Evolutionary conservation across 768 basidiomycete genomes (phyloP), one percentile per base, ranked within the genome.

Genomic region (Neoboletus subvelutipes): DNA sequence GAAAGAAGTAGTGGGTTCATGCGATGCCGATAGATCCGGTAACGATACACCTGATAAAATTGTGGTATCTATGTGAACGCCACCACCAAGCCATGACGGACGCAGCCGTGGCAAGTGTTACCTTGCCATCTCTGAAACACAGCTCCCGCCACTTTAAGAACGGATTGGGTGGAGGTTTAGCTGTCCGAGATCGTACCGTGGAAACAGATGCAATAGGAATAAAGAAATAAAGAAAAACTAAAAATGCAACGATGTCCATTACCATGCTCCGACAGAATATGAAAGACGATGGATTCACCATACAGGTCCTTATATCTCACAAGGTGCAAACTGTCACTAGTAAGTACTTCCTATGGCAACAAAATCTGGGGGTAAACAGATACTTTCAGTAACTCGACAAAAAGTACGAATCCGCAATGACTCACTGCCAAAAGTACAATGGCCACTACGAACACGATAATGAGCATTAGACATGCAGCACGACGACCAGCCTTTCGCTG

Each of bases 401-500:
- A 20, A 45, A 26, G 18, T 18, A 52, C 4, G n/a, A 40, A 50
- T 43, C 17, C 13, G 15, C 10, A 34, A 22, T 7, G 18, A 83
- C 94, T 77, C 67, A 99, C 96, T 64, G 96, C 96, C 26, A 98
- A 74, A 33, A 99, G 78, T 5, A 99, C 95, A 57, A 98, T 76
- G n/a, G 83, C 84, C 15, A 88, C 80, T 2, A 99, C 97, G 54
- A 98, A 72, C 29, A 88, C 84, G 48, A 99, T 77, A 46, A 99
- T 83, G 13, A 99, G 69, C 82, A 95, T 85, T 54, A 99, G 78
- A 72, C 94, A 98, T 1, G 90, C 85, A 55, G 94, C 94, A 22
- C 97, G 78, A 28, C 87, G 81, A 15, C 96, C 96, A 2, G 97
- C 97, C 71, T 86, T 96, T 46, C 94, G 85, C 73, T 99, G 97